Evolutionary conservation across 441 rosid genomes (phyloP).

Genomic region (Brassica hybrid): DNA sequence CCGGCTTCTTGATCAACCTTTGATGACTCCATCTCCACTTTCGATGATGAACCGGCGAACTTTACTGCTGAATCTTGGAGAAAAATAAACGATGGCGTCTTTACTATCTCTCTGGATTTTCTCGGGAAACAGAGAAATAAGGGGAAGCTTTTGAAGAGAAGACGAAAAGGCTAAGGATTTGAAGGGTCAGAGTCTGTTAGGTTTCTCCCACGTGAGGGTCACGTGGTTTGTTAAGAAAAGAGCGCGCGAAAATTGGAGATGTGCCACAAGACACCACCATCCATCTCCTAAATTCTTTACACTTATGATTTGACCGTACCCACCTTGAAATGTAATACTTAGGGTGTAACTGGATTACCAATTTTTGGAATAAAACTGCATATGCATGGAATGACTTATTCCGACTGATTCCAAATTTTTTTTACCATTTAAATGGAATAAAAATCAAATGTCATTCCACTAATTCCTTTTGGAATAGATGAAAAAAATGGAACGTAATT

Average conservation of each 20-base stretch:
- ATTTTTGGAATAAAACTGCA: too few relatives aligned
- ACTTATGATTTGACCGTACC: too few relatives aligned
- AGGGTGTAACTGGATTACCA: too few relatives aligned
- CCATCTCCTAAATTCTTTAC: neutral
- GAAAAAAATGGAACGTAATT: too few relatives aligned
- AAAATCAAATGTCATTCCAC: too few relatives aligned
- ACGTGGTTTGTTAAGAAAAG: neutral
- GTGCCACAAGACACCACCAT: neutral
- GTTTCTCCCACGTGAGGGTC: slow-evolving; percentile 8
- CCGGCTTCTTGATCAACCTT: neutral
- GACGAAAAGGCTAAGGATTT: neutral
- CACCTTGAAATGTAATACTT: too few relatives aligned
- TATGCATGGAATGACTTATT: too few relatives aligned
- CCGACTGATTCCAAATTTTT: too few relatives aligned
- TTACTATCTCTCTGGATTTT: neutral
- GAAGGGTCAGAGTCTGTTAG: neutral
- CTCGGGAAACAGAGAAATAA: neutral
- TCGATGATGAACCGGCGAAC: neutral
- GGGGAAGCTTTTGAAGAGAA: slow-evolving; percentile 3
- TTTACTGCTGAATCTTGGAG: neutral
- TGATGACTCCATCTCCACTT: neutral
- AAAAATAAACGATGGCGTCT: neutral
- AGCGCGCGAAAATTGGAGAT: slow-evolving; percentile 10
- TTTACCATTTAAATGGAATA: too few relatives aligned
- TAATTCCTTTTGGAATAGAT: too few relatives aligned